Base-by-base conservation (phyloP, 495 filamentous ascomycete species). In the Rhizodiscina lignyota region DNA sequence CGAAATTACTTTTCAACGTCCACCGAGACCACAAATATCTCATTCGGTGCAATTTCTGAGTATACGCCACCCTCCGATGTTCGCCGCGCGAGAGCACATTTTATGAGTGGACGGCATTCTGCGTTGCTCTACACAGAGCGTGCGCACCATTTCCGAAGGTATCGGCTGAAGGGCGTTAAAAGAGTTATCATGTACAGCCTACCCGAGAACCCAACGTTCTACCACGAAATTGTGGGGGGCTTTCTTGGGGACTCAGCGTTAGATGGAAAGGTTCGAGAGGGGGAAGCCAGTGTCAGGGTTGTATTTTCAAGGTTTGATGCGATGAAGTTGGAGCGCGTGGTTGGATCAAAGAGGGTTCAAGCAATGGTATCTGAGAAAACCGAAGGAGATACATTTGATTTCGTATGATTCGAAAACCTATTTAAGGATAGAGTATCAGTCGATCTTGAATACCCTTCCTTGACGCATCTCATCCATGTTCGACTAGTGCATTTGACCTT, bases 101-200 rank as follows among this genome's bases (percentile, higher is more conserved):
- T 97, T 58, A 54, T 84, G 38, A 76, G 57, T 30, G 87, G 86
- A 4, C 65, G 81, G 19, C 79, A 93, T 45, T 74, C 74, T 23
- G 67, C 94, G 16, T 58, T 97, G 23, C 62, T 97, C 13, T 96
- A 96, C 55, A 85, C 84, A 5, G 86, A 87, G 54, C 76, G 89
- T 19, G 77, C 85, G 13, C 91, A 96, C 58, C 91, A 97, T 53
- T 97, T 96, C 63, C 65, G 81, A 18, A 68, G 91, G 16, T 87
- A 84, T 48, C 67, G 67, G 39, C 58, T 97, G 16, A 66, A 72
- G 22, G 89, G 89, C 8, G 84, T 85, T 18, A 74, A 71, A 53
- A 66, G 70, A 33, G 67, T 94, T 5, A 60, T 93, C 27, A 74
- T 92, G 62, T 97, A 96, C 53, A 75, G 72, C 1, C 49, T 94